Evolutionary conservation across 108 stramenopile genomes (phyloP).

Genomic region (Nitzschia sp.): DNA sequence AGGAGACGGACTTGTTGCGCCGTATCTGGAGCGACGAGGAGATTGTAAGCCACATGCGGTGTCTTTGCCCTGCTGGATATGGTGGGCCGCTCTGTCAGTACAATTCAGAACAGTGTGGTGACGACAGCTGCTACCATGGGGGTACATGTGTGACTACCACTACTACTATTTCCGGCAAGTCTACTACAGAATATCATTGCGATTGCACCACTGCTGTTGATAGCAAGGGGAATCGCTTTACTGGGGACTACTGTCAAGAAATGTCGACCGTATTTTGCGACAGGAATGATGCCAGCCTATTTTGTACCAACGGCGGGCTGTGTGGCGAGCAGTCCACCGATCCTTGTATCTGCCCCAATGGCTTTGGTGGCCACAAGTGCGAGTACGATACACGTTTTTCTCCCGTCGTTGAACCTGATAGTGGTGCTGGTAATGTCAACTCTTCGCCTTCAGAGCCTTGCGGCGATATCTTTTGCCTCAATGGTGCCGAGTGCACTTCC

Average conservation of each 20-base stretch:
- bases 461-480: constrained; percentile 31
- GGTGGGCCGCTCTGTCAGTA: constrained; percentile 43
- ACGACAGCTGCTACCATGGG: constrained; percentile 42
- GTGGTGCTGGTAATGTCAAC: background rate
- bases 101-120: constrained; percentile 31
- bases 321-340: constrained; percentile 16
- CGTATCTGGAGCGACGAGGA: constrained; percentile 25
- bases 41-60: constrained; percentile 38
- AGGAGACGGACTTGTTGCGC: constrained; percentile 7
- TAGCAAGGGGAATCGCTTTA: constrained; percentile 7
- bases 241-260: constrained; percentile 21
- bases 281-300: constrained; percentile 15
- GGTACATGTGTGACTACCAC: constrained; percentile 24
- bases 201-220: constrained; percentile 52
- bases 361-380: constrained; percentile 35
- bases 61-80: constrained; percentile 38
- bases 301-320: constrained; percentile 33
- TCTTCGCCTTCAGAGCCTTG: constrained; percentile 7
- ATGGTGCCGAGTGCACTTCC: constrained; percentile 26
- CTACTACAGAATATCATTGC: constrained; percentile 36
- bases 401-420: background rate
- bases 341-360: constrained; percentile 32
- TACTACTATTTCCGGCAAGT: background rate
- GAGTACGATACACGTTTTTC: constrained; percentile 16
- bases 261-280: constrained; percentile 7